Base-by-base conservation (phyloP, 2,329 filamentous ascomycete species). In the Fusarium illudens region DNA sequence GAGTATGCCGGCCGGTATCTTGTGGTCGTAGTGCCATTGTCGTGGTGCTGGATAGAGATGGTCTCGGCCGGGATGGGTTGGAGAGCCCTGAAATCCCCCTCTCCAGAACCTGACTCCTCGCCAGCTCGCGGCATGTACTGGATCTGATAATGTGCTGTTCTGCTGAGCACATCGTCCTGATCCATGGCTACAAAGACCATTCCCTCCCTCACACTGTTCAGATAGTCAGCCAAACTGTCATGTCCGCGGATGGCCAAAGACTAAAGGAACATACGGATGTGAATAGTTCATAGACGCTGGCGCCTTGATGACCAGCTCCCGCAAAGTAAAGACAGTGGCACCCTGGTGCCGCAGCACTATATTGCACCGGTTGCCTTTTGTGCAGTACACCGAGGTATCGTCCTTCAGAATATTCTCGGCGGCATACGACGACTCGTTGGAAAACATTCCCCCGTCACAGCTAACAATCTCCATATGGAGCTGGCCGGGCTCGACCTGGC, bases 101-200 rank as follows among this genome's bases (percentile, higher is more conserved):
- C 67, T 1, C 56, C 65, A 37, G 57, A 27, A 12, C 59, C 63
- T 48, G 63, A 51, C 19, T 73, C 64, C 9, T 69, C 67, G 19
- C 63, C 68, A n/a, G 63, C 36, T 12, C 61, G 63, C 10, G 71
- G 69, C 20, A 82, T 78, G 72, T 91, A 93, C 70, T 90, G 87
- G 25, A 95, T 90, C 69, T 92, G 88, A 76, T 95, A 95, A 63
- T 89, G 86, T 7, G 91, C 86, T 11, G 93, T 96, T 60, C 90
- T 86, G 19, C 84, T 86, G 42, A 96, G 80, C 1, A 96, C 82
- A 63, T 96, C 90, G 70, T 96, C 89, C 34, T 90, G 87, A 37
- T 89, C 87, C 94, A 97, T 97, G 46, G 92, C 88, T 27, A 98
- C 86, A 75, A 97, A 97, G 1, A 98, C 87, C 86, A 97, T 90